These are phyloP conservation scores for Zoysia matrella DNA, from an alignment of 202 grass and related monocot genomes.

Conservation along the genomic window DNA sequence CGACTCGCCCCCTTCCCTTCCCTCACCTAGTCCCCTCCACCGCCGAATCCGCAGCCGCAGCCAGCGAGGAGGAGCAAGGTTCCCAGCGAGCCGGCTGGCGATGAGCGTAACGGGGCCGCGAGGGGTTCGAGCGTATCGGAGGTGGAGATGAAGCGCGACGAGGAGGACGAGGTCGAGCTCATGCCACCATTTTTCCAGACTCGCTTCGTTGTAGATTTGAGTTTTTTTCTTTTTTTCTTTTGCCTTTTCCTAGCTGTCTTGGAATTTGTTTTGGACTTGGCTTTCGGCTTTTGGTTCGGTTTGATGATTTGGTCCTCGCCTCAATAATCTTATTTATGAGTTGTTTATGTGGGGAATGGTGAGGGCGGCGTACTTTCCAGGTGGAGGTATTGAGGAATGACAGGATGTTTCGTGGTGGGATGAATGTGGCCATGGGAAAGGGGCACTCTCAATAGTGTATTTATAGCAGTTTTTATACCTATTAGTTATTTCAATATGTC, in stretches of 20 bases:
- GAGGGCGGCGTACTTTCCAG: conserved; percentile 43
- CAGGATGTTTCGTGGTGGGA: conserved; percentile 37
- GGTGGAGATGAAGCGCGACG: not conserved
- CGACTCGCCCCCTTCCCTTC: not conserved
- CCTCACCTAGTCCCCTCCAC: not conserved
- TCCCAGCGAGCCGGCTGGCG: conserved; percentile 7
- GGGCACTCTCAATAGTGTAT: too few species aligned
- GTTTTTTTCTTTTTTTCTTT: not conserved
- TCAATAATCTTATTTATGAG: conserved; percentile 43
- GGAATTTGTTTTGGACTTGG: conserved; percentile 57
- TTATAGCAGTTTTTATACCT: too few species aligned
- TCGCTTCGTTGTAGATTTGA: not conserved
- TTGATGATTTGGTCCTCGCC: conserved; percentile 29
- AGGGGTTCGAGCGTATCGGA: conserved; percentile 36
- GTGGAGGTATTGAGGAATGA: conserved; percentile 33
- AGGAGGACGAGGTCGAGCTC: not conserved
- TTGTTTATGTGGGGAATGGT: conserved; percentile 32
- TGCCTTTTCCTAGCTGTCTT: conserved; percentile 9
- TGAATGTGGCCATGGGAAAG: too few species aligned
- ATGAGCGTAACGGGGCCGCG: not conserved
- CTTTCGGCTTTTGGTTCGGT: conserved; percentile 40
- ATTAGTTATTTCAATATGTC: too few species aligned
- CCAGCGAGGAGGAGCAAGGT: not conserved
- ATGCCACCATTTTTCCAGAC: conserved; percentile 46
- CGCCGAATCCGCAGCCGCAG: not conserved